Base-by-base conservation (phyloP, 805 yeast species). In the Komagataella kurtzmanii region DNA sequence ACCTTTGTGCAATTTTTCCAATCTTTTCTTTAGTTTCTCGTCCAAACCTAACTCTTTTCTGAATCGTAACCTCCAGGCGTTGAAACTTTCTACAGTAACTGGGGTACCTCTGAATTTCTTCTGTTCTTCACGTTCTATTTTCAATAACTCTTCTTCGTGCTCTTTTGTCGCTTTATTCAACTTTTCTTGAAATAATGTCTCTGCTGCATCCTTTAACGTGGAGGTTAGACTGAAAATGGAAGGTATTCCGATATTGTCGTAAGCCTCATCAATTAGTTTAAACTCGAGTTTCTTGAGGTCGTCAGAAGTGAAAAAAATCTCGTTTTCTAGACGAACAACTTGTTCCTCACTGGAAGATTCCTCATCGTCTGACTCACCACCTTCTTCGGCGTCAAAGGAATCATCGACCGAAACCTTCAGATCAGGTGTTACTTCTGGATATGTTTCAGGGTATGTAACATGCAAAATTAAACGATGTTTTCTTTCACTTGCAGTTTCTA, bases 81-180 rank as follows among this genome's bases (percentile, higher is more conserved):
- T 62, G 63, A 78, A 91, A n/a, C 83, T 73, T 57, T 86, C 95
- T 14, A 65, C 68, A 1, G 97, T 91, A 5, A 91, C 97, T 51
- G 85, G 79, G 1, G 98, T 93, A 43, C 99, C 99, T 45, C 74
- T 72, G 67, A 91, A 91, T 66, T 93, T 93, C 64, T 83, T 83
- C 64, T 88, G 95, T 63, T 89, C 97, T 65, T 83, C 83, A 58
- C 72, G 75, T 64, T 93, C 98, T 56, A 79, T 80, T 19, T 73
- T 81, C 50, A 74, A 69, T 17, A 85, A 67, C 55, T 75, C 76
- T 50, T 73, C 70, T 55, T 87, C 88, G 57, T 81, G 76, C 55
- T 67, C 66, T 52, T 74, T 73, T 59, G 87, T 90, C 44, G 69
- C 72, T 5, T 56, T 59, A 14, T 71, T 69, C 48, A 85, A 70